Percentiles rank a stretch among this genome's conserved stretches.
phyloP scores from a whole-genome alignment of 2,329 filamentous ascomycete genomes.

The Blastomyces percursus region DNA sequence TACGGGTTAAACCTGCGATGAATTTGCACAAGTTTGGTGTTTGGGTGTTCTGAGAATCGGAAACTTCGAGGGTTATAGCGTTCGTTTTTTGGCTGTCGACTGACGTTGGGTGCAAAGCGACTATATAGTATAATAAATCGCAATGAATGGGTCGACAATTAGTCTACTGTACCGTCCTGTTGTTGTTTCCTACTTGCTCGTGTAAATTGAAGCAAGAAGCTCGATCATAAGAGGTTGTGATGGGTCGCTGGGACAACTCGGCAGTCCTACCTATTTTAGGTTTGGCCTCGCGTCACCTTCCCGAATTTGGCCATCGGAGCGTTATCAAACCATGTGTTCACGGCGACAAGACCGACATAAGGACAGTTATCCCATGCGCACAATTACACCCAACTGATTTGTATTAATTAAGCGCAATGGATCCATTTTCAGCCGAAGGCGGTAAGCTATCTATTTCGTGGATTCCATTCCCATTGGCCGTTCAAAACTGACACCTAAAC shows the following conservation, averaged over 20 bases:
- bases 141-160: not conserved
- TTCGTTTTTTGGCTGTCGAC: not conserved
- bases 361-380: not conserved
- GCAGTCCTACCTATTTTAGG: not conserved
- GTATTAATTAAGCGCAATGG: slow-evolving; percentile 33
- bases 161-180: not conserved
- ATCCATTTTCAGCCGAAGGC: slow-evolving; percentile 55
- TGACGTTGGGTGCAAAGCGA: not conserved
- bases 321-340: not conserved
- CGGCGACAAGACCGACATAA: not conserved
- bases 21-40: not conserved
- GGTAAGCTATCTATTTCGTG: slow-evolving; percentile 30
- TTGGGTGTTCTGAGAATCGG: not conserved
- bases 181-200: not conserved
- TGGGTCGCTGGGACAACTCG: not conserved
- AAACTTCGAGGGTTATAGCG: not conserved
- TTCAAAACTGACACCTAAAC: slow-evolving; percentile 13
- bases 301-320: not conserved
- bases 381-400: not conserved
- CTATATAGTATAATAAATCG: not conserved
- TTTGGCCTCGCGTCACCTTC: not conserved
- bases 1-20: not conserved
- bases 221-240: not conserved
- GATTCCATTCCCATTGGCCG: slow-evolving; percentile 4
- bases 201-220: not conserved